These are phyloP conservation scores for Talaromyces sp. DNA, from an alignment of 2,329 filamentous ascomycete genomes.

Conservation along the genomic window DNA sequence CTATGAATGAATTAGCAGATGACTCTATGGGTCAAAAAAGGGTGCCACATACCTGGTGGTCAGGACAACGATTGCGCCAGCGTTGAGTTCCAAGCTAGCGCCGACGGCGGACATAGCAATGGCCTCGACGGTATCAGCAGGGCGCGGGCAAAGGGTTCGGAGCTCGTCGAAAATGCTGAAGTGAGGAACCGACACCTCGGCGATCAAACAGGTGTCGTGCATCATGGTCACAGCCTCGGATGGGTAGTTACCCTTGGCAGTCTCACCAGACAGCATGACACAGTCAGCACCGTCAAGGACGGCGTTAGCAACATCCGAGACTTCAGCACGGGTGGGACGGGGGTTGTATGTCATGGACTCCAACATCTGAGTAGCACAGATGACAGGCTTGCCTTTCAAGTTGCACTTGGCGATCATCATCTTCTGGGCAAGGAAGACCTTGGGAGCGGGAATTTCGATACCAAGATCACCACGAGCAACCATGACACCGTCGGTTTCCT, in stretches of 20 bases:
- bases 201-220: constrained; percentile 94
- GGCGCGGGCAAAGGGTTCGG: constrained; percentile 73
- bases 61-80: constrained; percentile 90
- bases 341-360: constrained; percentile 99
- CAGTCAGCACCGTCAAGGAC: constrained; percentile 97
- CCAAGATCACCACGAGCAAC: constrained; percentile 96
- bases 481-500: constrained; percentile 98
- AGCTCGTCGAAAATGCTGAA: constrained; percentile 96
- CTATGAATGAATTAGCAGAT: constrained; percentile 38
- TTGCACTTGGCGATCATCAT: constrained; percentile 99
- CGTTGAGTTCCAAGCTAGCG: constrained; percentile 91
- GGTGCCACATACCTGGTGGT: constrained; percentile 66
- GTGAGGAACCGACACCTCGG: constrained; percentile 95
- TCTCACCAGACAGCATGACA: constrained; percentile 99
- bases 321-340: constrained; percentile 93
- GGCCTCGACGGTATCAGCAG: constrained; percentile 83
- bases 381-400: constrained; percentile 95
- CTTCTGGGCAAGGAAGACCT: constrained; percentile 99
- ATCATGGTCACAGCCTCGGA: constrained; percentile 91
- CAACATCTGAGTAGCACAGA: constrained; percentile 99
- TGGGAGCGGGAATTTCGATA: constrained; percentile 96
- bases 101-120: constrained; percentile 96
- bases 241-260: constrained; percentile 95
- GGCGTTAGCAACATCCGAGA: constrained; percentile 96
- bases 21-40: neutral